Base-by-base conservation (phyloP, 495 filamentous ascomycete genomes). In the Staphylotrichum tortipilum region DNA sequence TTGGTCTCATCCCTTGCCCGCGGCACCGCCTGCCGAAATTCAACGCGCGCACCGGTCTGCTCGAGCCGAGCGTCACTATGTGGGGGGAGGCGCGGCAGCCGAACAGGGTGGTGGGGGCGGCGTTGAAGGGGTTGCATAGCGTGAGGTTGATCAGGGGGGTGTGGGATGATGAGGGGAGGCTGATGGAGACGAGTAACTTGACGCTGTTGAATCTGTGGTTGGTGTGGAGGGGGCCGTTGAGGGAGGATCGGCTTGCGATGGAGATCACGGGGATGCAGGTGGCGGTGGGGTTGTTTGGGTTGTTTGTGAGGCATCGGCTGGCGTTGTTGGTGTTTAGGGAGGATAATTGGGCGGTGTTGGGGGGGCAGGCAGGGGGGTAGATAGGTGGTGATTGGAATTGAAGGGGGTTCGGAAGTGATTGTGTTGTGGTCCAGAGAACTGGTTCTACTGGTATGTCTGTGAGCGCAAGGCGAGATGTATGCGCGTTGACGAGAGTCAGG, bases 131-230 rank as follows among this genome's bases (percentile, higher is more conserved):
- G 15, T 66, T 97, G 29, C 76, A 85, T 49, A 68, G 64, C 37
- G 38, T 94, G 33, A 72, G 76, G 49, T 55, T 98, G 39, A 57
- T 91, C 35, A 70, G 75, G 12, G 66, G 95, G 12, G 75, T 76
- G 56, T 54, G 70, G 31, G 78, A 92, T 53, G 70, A 77, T 22
- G 67, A 82, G 28, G 88, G 86, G 0, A 63, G 75, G 54, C 86
- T 96, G 56, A 69, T 78, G 6, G 85, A 94, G 63, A 91, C 80
- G 11, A 85, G 78, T n/a, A 98, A 98, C 57, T 73, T 98, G 44
- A 98, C 92, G 0, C 77, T 97, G 15, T 64, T 98, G 49, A 98
- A 98, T 60, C 75, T 98, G 36, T 98, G 91, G 92, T 68, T 98
- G 41, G 87, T 97, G 22, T 95, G 88, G 88, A 82, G 88, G 68